These are phyloP conservation scores for Ashbya aceris DNA, from an alignment of 1,139 yeast genomes.

Conservation along the genomic window DNA sequence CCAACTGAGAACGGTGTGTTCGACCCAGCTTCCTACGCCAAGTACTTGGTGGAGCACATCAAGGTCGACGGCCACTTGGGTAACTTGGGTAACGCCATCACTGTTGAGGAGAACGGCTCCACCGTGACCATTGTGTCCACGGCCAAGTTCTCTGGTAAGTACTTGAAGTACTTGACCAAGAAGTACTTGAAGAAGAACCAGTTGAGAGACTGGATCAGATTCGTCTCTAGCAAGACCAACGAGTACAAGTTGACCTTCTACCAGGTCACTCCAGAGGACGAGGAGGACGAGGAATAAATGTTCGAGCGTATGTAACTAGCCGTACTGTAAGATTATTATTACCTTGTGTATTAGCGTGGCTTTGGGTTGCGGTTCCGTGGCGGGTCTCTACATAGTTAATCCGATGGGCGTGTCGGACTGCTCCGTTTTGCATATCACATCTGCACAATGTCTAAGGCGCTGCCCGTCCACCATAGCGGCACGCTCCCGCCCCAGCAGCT, in stretches of 20 bases:
- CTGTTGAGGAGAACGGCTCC: slow-evolving; percentile 76
- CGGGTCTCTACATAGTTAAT: background rate
- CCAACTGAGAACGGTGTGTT: slow-evolving; percentile 97
- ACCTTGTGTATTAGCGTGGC: background rate
- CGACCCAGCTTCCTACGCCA: slow-evolving; percentile 96
- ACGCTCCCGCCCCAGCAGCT: slow-evolving; percentile 35
- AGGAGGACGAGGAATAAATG: slow-evolving; percentile 51
- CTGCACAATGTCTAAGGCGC: slow-evolving; percentile 1
- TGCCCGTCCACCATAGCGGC: slow-evolving; percentile 18
- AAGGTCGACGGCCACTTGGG: slow-evolving; percentile 96
- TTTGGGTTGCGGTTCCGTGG: background rate
- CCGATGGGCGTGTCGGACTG: too few relatives aligned
- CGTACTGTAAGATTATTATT: slow-evolving; percentile 1
- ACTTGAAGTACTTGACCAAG: slow-evolving; percentile 98
- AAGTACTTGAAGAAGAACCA: slow-evolving; percentile 99
- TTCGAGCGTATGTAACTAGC: slow-evolving; percentile 2
- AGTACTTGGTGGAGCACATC: slow-evolving; percentile 98
- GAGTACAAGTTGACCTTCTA: slow-evolving; percentile 98
- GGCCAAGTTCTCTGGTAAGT: slow-evolving; percentile 98
- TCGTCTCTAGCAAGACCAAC: slow-evolving; percentile 93
- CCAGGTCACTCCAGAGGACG: slow-evolving; percentile 97
- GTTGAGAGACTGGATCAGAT: slow-evolving; percentile 99
- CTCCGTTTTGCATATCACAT: too few relatives aligned
- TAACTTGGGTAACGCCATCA: slow-evolving; percentile 92
- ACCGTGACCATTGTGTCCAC: slow-evolving; percentile 80